Evolutionary conservation across 805 yeast species (phyloP).

Genomic region (Wickerhamomyces bisporus): DNA sequence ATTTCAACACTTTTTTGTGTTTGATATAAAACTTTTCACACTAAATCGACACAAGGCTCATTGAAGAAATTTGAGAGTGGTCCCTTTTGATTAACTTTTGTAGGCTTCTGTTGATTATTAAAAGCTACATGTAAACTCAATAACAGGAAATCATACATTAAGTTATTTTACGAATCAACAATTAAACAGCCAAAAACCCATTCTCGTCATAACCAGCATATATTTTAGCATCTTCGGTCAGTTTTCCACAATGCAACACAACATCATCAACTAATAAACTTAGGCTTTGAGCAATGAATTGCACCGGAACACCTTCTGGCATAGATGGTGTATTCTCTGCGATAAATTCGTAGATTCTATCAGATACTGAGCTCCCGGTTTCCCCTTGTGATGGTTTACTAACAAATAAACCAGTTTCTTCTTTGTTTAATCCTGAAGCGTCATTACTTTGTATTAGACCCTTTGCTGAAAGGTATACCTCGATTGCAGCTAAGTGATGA

Average conservation of each 20-base stretch:
- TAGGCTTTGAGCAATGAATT: constrained; percentile 53
- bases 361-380: constrained; percentile 29
- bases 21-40: no score
- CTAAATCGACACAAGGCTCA: no score
- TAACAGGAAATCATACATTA: no score
- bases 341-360: constrained; percentile 43
- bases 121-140: no score
- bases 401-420: constrained; percentile 36
- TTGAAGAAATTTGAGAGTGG: no score
- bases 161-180: no score
- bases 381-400: constrained; percentile 31
- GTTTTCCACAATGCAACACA: constrained; percentile 41
- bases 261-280: constrained; percentile 45
- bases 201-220: constrained; percentile 68
- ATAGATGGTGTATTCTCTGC: constrained; percentile 47
- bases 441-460: constrained; percentile 30
- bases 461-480: constrained; percentile 49
- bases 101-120: no score
- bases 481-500: constrained; percentile 62
- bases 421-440: constrained; percentile 1
- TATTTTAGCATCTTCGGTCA: constrained; percentile 64
- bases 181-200: constrained; percentile 48
- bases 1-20: no score
- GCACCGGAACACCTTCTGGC: constrained; percentile 75
- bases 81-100: no score